A percentile compares a stretch with the other conserved stretches of the same genome.
These are phyloP conservation scores for Podospora didyma DNA, from an alignment of 495 filamentous ascomycete genomes.

Conservation along the genomic window DNA sequence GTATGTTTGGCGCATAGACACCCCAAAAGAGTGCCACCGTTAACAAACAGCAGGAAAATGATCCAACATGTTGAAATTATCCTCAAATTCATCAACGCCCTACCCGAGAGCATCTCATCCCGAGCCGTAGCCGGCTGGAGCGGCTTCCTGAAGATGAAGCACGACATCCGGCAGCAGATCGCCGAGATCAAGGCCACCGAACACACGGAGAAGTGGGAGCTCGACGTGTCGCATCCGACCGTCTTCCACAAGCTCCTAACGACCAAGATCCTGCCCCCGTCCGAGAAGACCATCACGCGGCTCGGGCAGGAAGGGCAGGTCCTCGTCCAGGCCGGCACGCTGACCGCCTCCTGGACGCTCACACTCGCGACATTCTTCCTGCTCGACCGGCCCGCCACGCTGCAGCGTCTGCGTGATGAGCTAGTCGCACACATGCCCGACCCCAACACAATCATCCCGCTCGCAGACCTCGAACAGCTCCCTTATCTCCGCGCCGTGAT, in stretches of 20 bases:
- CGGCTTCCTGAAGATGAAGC: conserved; percentile 7
- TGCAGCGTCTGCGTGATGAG: conserved; percentile 13
- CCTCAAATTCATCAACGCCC: conserved; percentile 5
- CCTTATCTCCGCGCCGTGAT: conserved; percentile 32
- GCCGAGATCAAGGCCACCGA: conserved; percentile 1
- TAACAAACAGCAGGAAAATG: not conserved
- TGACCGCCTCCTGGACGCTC: conserved; percentile 24
- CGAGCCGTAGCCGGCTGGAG: not conserved
- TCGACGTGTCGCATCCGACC: conserved; percentile 14
- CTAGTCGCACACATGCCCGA: conserved; percentile 18
- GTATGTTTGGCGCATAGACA: not conserved
- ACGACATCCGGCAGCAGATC: conserved; percentile 9
- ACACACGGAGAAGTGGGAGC: not conserved
- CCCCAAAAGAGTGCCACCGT: too few relatives aligned
- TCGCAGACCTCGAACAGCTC: conserved; percentile 24
- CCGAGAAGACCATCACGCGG: conserved; percentile 17
- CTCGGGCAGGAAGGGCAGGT: conserved; percentile 26
- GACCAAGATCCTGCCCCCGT: conserved; percentile 16
- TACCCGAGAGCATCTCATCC: conserved; percentile 1
- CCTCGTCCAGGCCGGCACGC: conserved; percentile 19
- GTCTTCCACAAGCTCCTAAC: conserved; percentile 28
- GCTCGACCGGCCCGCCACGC: conserved; percentile 10
- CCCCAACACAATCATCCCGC: conserved; percentile 16
- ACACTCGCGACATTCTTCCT: conserved; percentile 24
- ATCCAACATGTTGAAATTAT: conserved; percentile 9